A percentile compares a stretch with the other conserved stretches of the same genome.
Evolutionary conservation across 2,329 filamentous ascomycete genomes (phyloP).

Genomic region (Pyrenochaeta sp.): DNA sequence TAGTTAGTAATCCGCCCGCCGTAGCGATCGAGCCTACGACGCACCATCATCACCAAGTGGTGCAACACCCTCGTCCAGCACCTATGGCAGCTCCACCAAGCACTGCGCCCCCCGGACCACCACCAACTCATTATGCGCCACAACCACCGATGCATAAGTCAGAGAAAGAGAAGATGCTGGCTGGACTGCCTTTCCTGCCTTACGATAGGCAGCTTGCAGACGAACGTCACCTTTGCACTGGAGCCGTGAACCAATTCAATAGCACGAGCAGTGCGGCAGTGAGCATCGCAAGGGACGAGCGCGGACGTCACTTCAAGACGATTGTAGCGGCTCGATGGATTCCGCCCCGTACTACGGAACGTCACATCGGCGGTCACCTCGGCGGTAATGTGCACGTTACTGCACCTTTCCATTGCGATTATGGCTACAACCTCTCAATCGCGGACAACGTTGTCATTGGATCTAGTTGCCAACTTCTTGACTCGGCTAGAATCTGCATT

Average conservation of each 20-base stretch:
- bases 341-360: slow-evolving; percentile 23
- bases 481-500: slow-evolving; percentile 84
- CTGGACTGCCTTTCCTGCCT: slow-evolving; percentile 79
- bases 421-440: slow-evolving; percentile 93
- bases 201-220: slow-evolving; percentile 79
- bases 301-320: slow-evolving; percentile 73
- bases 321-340: slow-evolving; percentile 70
- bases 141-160: slow-evolving; percentile 56
- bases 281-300: slow-evolving; percentile 71
- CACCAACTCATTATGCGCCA: slow-evolving; percentile 32
- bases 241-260: slow-evolving; percentile 86
- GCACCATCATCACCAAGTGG: slow-evolving; percentile 37
- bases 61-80: slow-evolving; percentile 33
- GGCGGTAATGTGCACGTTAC: slow-evolving; percentile 83
- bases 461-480: slow-evolving; percentile 83
- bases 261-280: slow-evolving; percentile 78
- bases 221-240: slow-evolving; percentile 85
- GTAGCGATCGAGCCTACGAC: slow-evolving; percentile 53
- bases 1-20: slow-evolving; percentile 30
- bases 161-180: slow-evolving; percentile 91
- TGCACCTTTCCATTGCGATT: slow-evolving; percentile 90
- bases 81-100: slow-evolving; percentile 27
- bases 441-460: slow-evolving; percentile 86
- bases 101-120: slow-evolving; percentile 30
- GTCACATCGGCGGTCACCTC: slow-evolving; percentile 61